A percentile compares a stretch with the other conserved stretches of the same genome.
These are phyloP conservation scores for Keithomyces neogunnii DNA, from an alignment of 2,329 filamentous ascomycete genomes.

Conservation along the genomic window DNA sequence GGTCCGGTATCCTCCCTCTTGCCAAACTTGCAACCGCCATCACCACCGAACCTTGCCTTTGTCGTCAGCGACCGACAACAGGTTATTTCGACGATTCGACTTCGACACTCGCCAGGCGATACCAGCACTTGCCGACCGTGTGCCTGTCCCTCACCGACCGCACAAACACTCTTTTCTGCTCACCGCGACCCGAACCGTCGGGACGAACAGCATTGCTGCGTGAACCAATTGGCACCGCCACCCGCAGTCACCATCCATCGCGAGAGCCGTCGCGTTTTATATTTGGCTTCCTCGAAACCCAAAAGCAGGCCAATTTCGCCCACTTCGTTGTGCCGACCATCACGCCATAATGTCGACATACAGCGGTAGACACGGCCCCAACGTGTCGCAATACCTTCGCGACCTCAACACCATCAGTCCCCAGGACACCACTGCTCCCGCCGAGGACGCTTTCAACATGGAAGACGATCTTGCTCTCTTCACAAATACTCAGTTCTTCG, in stretches of 20 bases:
- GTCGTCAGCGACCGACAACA: not conserved
- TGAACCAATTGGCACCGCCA: not conserved
- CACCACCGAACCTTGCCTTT: not conserved
- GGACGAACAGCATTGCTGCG: too few species aligned
- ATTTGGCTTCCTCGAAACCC: not conserved
- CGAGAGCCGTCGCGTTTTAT: not conserved
- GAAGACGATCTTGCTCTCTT: slow-evolving; percentile 71
- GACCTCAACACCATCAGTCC: slow-evolving; percentile 72
- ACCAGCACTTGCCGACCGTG: too few species aligned
- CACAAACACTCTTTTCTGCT: too few species aligned
- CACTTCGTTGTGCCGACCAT: not conserved
- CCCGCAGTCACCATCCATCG: not conserved
- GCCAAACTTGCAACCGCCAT: slow-evolving; percentile 3
- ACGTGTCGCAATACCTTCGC: slow-evolving; percentile 83
- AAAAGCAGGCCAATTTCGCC: not conserved
- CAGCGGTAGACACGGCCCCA: slow-evolving; percentile 70
- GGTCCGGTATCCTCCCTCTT: not conserved
- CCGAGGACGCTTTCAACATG: slow-evolving; percentile 52
- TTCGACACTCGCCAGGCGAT: not conserved
- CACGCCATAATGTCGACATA: slow-evolving; percentile 56
- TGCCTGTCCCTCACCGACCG: too few species aligned
- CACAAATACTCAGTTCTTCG: slow-evolving; percentile 75
- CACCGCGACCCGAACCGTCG: too few species aligned
- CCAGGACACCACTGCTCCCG: slow-evolving; percentile 36
- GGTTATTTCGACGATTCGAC: not conserved